Percentiles rank a stretch among this genome's conserved stretches.
These are phyloP conservation scores for button mushroom (Agaricus bisporus) DNA, from an alignment of 768 basidiomycete genomes.

Conservation along the genomic window DNA sequence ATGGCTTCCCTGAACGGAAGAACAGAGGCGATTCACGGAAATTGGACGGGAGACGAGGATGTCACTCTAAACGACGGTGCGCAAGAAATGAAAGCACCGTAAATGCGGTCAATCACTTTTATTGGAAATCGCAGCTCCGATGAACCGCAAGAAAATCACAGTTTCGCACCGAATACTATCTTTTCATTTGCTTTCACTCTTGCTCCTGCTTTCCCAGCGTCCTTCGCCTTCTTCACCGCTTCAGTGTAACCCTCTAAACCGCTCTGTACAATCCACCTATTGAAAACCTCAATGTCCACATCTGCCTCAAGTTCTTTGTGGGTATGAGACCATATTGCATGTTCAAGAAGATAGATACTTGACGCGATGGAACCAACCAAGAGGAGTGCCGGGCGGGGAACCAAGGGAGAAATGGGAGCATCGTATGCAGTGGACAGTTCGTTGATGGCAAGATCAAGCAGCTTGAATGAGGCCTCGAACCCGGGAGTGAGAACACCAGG, in stretches of 20 bases:
- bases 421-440: constrained; percentile 35
- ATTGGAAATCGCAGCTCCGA: background rate
- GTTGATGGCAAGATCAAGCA: constrained; percentile 33
- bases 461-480: constrained; percentile 23
- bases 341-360: constrained; percentile 56
- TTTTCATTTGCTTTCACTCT: constrained; percentile 21
- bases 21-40: no score
- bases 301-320: constrained; percentile 22
- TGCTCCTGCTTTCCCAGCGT: constrained; percentile 12
- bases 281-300: constrained; percentile 46
- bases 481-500: constrained; percentile 25
- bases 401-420: constrained; percentile 35
- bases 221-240: constrained; percentile 26
- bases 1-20: no score
- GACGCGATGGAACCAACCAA: constrained; percentile 52
- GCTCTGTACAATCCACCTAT: constrained; percentile 43
- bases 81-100: no score
- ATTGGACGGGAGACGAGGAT: no score
- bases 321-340: constrained; percentile 53
- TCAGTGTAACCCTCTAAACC: constrained; percentile 32
- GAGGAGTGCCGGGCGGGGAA: constrained; percentile 53
- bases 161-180: constrained; percentile 29
- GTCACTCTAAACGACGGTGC: no score
- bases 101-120: no score
- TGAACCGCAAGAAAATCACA: background rate